A percentile compares a stretch with the other conserved stretches of the same genome.
Conservation (phyloP, 371 early-diverging fungal species). For the Syncephalastrum sp. region DNA sequence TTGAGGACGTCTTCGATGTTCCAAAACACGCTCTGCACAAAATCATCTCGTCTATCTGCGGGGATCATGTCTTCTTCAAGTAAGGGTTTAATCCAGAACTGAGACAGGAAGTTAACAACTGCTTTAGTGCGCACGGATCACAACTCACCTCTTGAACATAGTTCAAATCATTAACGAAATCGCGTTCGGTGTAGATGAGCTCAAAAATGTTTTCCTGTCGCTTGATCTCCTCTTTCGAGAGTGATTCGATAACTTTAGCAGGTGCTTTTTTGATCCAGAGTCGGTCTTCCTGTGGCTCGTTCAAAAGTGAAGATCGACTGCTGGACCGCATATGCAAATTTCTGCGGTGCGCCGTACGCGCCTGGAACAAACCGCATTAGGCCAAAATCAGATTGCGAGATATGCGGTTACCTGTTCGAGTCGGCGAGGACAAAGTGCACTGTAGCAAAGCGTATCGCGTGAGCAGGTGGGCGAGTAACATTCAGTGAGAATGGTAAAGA, state of each 20-base stretch:
- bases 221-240: slow-evolving; percentile 75
- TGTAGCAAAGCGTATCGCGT: slow-evolving; percentile 79
- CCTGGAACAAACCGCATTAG: background rate
- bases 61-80: slow-evolving; percentile 49
- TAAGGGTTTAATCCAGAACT: slow-evolving; percentile 78
- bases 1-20: slow-evolving; percentile 75
- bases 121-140: background rate
- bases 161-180: slow-evolving; percentile 81
- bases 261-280: slow-evolving; percentile 69
- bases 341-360: slow-evolving; percentile 8
- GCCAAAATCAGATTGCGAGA: background rate
- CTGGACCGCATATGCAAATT: slow-evolving; percentile 12
- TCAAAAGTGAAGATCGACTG: slow-evolving; percentile 17
- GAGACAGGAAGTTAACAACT: background rate
- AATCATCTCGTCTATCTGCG: slow-evolving; percentile 44
- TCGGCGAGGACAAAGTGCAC: slow-evolving; percentile 79
- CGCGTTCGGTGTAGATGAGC: slow-evolving; percentile 86
- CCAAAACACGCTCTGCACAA: slow-evolving; percentile 79
- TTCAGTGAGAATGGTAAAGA: slow-evolving; percentile 82
- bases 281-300: slow-evolving; percentile 30
- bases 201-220: slow-evolving; percentile 95
- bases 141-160: slow-evolving; percentile 56
- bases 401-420: slow-evolving; percentile 46
- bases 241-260: slow-evolving; percentile 66
- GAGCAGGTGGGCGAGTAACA: slow-evolving; percentile 93